Conservation (phyloP, 2,329 filamentous ascomycete species). For the Pestalotiopsis sp. region DNA sequence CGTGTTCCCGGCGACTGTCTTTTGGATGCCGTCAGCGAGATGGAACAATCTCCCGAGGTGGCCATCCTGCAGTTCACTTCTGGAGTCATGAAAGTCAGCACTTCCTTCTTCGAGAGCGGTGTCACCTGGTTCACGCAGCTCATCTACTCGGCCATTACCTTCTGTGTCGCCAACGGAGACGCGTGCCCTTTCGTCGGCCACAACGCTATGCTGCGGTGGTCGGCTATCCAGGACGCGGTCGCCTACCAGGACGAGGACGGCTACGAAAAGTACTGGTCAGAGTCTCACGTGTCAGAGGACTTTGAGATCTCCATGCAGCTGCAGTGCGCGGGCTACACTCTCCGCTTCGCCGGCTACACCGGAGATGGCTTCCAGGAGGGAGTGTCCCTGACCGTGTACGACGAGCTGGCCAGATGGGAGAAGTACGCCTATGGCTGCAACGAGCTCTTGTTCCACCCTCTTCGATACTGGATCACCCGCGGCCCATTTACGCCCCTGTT, state of each 20-base stretch:
- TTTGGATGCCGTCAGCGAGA: conserved; percentile 77
- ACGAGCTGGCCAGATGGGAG: conserved; percentile 83
- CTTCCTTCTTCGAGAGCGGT: conserved; percentile 68
- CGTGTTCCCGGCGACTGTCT: conserved; percentile 78
- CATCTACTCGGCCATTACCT: conserved; percentile 76
- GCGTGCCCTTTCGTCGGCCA: conserved; percentile 82
- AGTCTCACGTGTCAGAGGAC: conserved; percentile 78
- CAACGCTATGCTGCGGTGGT: conserved; percentile 76
- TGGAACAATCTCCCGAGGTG: conserved; percentile 78
- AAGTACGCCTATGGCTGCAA: conserved; percentile 87
- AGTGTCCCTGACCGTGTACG: conserved; percentile 81
- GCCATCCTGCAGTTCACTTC: conserved; percentile 79
- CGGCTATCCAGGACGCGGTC: conserved; percentile 72
- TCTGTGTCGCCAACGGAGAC: conserved; percentile 76
- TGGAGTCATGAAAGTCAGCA: conserved; percentile 77
- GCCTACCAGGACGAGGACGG: conserved; percentile 67
- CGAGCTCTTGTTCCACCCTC: conserved; percentile 78
- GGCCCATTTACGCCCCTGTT: conserved; percentile 82
- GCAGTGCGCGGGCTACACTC: conserved; percentile 71
- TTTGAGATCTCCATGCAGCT: conserved; percentile 82
- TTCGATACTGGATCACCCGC: conserved; percentile 70
- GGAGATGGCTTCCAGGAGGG: conserved; percentile 82
- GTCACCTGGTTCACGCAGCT: conserved; percentile 75
- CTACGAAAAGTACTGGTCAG: conserved; percentile 81
- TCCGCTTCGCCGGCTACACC: conserved; percentile 72